Evolutionary conservation across 495 filamentous ascomycete species (phyloP).

Genomic region (Rhizodiscina lignyota): DNA sequence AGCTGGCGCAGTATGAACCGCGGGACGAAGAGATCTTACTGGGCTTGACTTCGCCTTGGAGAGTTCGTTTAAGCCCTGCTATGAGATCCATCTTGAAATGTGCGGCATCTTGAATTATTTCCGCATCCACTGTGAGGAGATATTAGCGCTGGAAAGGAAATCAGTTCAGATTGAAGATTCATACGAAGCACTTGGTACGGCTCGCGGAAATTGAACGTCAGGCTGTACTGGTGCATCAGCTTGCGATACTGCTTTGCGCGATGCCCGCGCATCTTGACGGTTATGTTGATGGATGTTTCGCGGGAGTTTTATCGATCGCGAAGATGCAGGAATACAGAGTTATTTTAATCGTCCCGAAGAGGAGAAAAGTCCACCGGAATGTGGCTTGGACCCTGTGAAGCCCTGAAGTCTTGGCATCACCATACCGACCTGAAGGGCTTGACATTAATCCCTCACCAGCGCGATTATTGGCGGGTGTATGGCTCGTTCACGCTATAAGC

Average conservation of each 20-base stretch:
- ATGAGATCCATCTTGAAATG: constrained; percentile 68
- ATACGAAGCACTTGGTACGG: constrained; percentile 80
- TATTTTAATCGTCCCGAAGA: no score
- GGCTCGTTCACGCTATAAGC: no score
- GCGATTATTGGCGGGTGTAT: no score
- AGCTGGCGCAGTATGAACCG: neutral
- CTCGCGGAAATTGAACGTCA: constrained; percentile 73
- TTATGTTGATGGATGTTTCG: neutral
- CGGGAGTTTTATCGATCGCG: no score
- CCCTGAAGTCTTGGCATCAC: no score
- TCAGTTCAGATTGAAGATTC: constrained; percentile 5
- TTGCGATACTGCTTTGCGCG: constrained; percentile 90
- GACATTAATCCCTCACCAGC: no score
- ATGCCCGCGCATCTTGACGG: constrained; percentile 64
- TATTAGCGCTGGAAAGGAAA: neutral
- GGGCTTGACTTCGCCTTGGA: constrained; percentile 74
- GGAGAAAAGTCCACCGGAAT: no score
- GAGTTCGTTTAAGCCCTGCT: constrained; percentile 50
- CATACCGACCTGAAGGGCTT: no score
- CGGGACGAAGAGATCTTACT: constrained; percentile 30
- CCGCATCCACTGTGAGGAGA: constrained; percentile 46
- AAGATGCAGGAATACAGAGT: neutral
- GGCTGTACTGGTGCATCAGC: constrained; percentile 81
- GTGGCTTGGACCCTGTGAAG: no score
- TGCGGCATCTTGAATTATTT: constrained; percentile 56